Conservation (phyloP, 2,329 filamentous ascomycete genomes). For the Colletotrichum euphorbiae region DNA sequence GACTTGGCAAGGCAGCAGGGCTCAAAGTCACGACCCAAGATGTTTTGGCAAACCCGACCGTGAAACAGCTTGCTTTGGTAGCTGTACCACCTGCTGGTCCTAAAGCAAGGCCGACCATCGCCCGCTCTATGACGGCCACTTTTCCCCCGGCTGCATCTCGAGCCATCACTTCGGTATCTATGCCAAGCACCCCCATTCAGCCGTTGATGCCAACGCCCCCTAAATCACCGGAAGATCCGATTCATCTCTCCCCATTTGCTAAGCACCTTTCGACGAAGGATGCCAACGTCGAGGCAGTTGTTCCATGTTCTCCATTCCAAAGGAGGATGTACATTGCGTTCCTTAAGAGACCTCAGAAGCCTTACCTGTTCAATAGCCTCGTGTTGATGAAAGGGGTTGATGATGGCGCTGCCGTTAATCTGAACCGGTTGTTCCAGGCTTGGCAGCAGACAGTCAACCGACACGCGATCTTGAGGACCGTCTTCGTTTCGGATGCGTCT, state of each 20-base stretch:
- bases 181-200: neutral
- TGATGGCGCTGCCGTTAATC: constrained; percentile 45
- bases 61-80: neutral
- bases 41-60: constrained; percentile 22
- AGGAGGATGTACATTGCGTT: constrained; percentile 64
- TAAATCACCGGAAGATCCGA: neutral
- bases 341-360: neutral
- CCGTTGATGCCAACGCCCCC: neutral
- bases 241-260: neutral
- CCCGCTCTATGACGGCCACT: neutral
- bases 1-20: constrained; percentile 67
- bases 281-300: constrained; percentile 42
- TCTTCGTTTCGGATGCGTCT: constrained; percentile 62
- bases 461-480: constrained; percentile 74
- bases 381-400: constrained; percentile 45
- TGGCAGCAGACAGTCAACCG: constrained; percentile 67
- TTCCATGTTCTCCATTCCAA: constrained; percentile 63
- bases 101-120: neutral
- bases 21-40: constrained; percentile 56
- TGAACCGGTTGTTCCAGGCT: constrained; percentile 59
- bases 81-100: neutral
- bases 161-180: neutral
- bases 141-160: neutral
- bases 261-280: neutral
- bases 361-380: constrained; percentile 55